Evolutionary conservation across 495 filamentous ascomycete species (phyloP).

Genomic region (Collariella sp.): DNA sequence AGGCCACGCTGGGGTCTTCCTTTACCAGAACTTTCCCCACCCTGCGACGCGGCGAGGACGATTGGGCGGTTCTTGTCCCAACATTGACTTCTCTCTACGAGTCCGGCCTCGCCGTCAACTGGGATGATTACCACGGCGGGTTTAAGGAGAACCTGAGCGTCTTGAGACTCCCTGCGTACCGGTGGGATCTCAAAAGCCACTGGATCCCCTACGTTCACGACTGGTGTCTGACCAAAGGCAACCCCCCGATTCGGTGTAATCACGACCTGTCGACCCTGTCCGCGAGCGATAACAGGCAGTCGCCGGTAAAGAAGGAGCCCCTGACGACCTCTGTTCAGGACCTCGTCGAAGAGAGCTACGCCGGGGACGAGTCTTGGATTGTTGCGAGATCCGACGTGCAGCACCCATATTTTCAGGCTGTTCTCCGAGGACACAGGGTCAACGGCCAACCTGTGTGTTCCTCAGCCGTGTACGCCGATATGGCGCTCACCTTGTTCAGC

Average conservation of each 20-base stretch:
- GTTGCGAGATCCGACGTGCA: not conserved
- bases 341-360: slow-evolving; percentile 42
- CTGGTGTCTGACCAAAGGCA: slow-evolving; percentile 59
- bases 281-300: not conserved
- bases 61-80: slow-evolving; percentile 51
- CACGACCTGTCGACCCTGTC: too few relatives aligned
- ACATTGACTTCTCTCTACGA: slow-evolving; percentile 51
- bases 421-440: slow-evolving; percentile 58
- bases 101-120: slow-evolving; percentile 48
- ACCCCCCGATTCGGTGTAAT: slow-evolving; percentile 19
- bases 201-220: slow-evolving; percentile 28
- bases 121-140: too few relatives aligned
- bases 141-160: too few relatives aligned
- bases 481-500: slow-evolving; percentile 57
- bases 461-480: slow-evolving; percentile 59
- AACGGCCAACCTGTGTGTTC: slow-evolving; percentile 44
- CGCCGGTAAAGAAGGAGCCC: slow-evolving; percentile 13
- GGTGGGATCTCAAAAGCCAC: too few relatives aligned
- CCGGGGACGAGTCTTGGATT: slow-evolving; percentile 28
- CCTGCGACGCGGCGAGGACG: slow-evolving; percentile 35
- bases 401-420: slow-evolving; percentile 52
- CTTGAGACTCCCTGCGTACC: too few relatives aligned
- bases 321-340: slow-evolving; percentile 34
- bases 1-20: slow-evolving; percentile 45
- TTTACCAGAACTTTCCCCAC: slow-evolving; percentile 43